phyloP scores from a whole-genome alignment of 805 yeast species.

The Pichia pseudocactophila region DNA sequence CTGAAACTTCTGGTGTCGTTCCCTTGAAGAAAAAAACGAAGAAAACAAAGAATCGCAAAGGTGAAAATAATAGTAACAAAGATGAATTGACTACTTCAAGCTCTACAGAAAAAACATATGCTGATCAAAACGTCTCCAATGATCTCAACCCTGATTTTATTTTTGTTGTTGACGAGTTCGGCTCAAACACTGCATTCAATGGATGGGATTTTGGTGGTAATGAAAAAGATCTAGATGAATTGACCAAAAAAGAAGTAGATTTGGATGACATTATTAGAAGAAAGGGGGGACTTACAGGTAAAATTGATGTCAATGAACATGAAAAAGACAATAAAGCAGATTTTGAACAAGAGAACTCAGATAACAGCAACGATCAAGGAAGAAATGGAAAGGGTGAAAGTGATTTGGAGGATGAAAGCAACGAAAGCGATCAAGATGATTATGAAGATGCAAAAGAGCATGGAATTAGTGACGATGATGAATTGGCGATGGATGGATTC shows the following conservation, averaged over 20 bases:
- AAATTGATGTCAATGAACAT: constrained; percentile 25
- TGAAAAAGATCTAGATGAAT: constrained; percentile 12
- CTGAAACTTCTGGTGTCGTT: constrained; percentile 12
- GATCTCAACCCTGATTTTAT: constrained; percentile 68
- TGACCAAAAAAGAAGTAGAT: constrained; percentile 53
- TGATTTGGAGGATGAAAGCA: constrained; percentile 29
- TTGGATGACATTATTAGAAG: constrained; percentile 79
- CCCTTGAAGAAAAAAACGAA: constrained; percentile 1
- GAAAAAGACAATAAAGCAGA: constrained; percentile 25
- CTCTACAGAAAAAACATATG: constrained; percentile 27
- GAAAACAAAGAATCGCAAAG: constrained; percentile 20
- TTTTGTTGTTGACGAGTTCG: constrained; percentile 45
- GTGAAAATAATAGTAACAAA: constrained; percentile 21
- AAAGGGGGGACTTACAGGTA: constrained; percentile 56
- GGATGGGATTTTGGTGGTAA: constrained; percentile 83
- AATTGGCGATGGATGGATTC: constrained; percentile 34
- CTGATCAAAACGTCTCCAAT: constrained; percentile 33
- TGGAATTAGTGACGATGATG: constrained; percentile 28
- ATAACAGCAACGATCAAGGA: no score
- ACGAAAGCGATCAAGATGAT: constrained; percentile 29
- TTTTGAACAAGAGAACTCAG: no score
- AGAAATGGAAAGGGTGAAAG: constrained; percentile 27
- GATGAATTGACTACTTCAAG: constrained; percentile 6
- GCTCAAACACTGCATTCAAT: constrained; percentile 34
- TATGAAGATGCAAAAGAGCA: constrained; percentile 23